A percentile compares a stretch with the other conserved stretches of the same genome.
These are phyloP conservation scores for Gastrolobium bilobum DNA, from an alignment of 306 rosid species.

Conservation along the genomic window DNA sequence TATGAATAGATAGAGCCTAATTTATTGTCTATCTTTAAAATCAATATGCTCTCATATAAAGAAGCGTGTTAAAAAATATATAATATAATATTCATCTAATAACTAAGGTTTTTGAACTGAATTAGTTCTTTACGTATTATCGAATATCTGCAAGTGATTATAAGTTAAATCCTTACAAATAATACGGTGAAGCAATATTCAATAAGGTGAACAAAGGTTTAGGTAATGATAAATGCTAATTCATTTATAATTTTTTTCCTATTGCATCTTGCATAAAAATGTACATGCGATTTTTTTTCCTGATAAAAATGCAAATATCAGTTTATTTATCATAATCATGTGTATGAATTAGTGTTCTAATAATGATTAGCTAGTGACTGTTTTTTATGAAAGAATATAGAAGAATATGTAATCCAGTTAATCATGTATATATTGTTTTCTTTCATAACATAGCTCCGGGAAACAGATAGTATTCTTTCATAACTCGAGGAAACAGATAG, in stretches of 20 bases:
- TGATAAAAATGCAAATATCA: not conserved
- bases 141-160: too few relatives aligned
- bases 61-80: too few relatives aligned
- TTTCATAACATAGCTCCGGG: not conserved
- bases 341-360: not conserved
- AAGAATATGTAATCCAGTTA: too few relatives aligned
- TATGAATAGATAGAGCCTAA: too few relatives aligned
- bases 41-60: too few relatives aligned
- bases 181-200: not conserved
- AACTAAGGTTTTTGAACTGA: too few relatives aligned
- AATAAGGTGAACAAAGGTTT: not conserved
- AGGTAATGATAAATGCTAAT: constrained; percentile 6
- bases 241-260: not conserved
- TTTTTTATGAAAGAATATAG: too few relatives aligned
- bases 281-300: not conserved
- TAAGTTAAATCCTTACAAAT: not conserved
- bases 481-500: constrained; percentile 24
- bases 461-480: constrained; percentile 14
- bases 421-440: not conserved
- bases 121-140: too few relatives aligned
- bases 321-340: constrained; percentile 9
- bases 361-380: not conserved
- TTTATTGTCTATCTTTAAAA: too few relatives aligned
- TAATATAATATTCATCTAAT: too few relatives aligned
- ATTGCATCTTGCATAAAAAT: not conserved